Percentiles rank a stretch among this genome's conserved stretches.
phyloP scores from a whole-genome alignment of 768 basidiomycete genomes.

The Calocybe gangraenosa region DNA sequence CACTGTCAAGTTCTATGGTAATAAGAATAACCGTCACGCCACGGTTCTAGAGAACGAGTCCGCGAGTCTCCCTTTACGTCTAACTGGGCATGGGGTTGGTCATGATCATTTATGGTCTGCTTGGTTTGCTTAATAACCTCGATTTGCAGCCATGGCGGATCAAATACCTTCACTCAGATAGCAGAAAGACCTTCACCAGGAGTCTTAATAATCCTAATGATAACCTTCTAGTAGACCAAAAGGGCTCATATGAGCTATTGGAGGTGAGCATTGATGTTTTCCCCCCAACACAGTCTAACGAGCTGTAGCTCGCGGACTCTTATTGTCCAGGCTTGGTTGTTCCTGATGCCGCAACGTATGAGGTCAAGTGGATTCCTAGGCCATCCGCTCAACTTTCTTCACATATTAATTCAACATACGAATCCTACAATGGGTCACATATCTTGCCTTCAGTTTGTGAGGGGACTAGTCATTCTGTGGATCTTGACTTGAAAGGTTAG shows the following conservation, averaged over 20 bases:
- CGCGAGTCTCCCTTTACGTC: slow-evolving; percentile 70
- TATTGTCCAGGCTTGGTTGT: slow-evolving; percentile 80
- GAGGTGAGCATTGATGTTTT: slow-evolving; percentile 41
- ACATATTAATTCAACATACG: slow-evolving; percentile 50
- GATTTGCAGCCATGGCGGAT: slow-evolving; percentile 78
- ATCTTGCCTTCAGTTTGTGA: slow-evolving; percentile 80
- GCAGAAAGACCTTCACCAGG: slow-evolving; percentile 34
- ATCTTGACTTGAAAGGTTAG: slow-evolving; percentile 75
- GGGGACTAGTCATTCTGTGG: slow-evolving; percentile 75
- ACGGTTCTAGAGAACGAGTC: slow-evolving; percentile 72
- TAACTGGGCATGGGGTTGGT: slow-evolving; percentile 88
- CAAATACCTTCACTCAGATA: slow-evolving; percentile 58
- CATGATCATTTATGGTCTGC: not conserved
- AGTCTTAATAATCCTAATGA: slow-evolving; percentile 63
- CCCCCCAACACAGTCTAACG: slow-evolving; percentile 2
- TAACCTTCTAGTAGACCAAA: slow-evolving; percentile 65
- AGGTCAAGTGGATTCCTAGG: slow-evolving; percentile 75
- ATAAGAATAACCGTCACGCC: slow-evolving; percentile 48
- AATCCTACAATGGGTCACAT: slow-evolving; percentile 66
- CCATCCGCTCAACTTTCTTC: slow-evolving; percentile 70
- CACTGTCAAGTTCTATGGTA: slow-evolving; percentile 82
- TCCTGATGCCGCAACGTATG: slow-evolving; percentile 55
- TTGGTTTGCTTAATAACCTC: slow-evolving; percentile 3
- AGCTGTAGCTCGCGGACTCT: slow-evolving; percentile 69
- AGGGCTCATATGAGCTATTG: slow-evolving; percentile 71